Evolutionary conservation across 148 eudicot genomes (phyloP), one percentile per base, ranked within the genome.

Genomic region (Vaccinium darrowii): DNA sequence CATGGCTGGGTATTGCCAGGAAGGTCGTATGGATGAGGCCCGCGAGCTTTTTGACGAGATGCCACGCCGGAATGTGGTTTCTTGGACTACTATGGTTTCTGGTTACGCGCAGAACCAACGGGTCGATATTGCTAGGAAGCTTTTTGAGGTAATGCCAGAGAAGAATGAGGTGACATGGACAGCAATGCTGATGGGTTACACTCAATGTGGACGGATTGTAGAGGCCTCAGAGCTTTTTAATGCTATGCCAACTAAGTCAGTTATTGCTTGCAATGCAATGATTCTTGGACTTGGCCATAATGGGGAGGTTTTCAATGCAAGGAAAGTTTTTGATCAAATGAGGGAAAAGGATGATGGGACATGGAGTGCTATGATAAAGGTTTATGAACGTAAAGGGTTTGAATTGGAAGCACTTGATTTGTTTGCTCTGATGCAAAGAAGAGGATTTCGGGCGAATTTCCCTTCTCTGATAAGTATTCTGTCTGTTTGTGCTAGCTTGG

Each of bases 121-220:
- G 83, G 88, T 91, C 16, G 90, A 90, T 73, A 80, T 87, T 83
- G 93, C 91, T 21, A 89, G 93, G 85, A 91, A 91, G 86, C 92
- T 90, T 79, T 91, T 91, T 79, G 93, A 91, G 85, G 90, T 90
- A 67, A 91, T 91, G 93, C 93, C 92, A 1, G 90, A 84, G 85
- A 91, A 86, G 82, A 91, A 91, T 69, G 93, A 91, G 82, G 91
- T 90, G 52, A 84, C 91, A 16, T 91, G 93, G 93, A 88, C 92
- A 13, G 89, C 91, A 3, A 91, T 91, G 93, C 79, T 91, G 62
- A 90, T 88, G 90, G 92, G 93, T 85, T 90, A 91, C 79, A 83
- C 88, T 78, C 91, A 80, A 27, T 85, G 85, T 78, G 93, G 93
- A 82, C 85, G 93, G 53, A 90, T 89, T 67, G 88, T 86, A 63